phyloP scores from a whole-genome alignment of 75 land plant species.

The Sequoia sempervirens region DNA sequence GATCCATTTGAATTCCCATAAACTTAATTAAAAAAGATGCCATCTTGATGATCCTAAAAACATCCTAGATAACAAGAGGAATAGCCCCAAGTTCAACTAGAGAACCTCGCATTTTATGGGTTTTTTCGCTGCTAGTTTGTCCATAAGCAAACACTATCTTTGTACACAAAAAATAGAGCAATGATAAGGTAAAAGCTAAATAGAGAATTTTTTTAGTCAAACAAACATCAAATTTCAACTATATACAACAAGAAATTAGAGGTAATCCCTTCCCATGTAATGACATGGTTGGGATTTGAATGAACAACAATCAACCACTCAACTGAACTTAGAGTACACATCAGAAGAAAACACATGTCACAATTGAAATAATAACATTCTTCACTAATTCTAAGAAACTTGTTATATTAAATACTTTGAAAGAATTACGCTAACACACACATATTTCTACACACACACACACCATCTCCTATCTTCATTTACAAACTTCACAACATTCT shows the following conservation, averaged over 20 bases:
- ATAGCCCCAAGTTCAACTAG: constrained; percentile 77
- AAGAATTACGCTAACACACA: too few relatives aligned
- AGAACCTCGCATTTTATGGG: constrained; percentile 95
- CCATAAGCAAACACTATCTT: constrained; percentile 99
- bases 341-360: not conserved
- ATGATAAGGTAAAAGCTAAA: constrained; percentile 1
- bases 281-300: too few relatives aligned
- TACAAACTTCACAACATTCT: too few relatives aligned
- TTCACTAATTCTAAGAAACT: too few relatives aligned
- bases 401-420: too few relatives aligned
- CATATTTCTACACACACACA: too few relatives aligned
- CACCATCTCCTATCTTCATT: too few relatives aligned
- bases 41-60: constrained; percentile 66
- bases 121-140: constrained; percentile 98
- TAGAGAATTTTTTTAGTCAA: not conserved
- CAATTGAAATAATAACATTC: too few relatives aligned
- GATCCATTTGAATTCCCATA: not conserved
- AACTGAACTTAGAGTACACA: too few relatives aligned
- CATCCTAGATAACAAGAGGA: constrained; percentile 77
- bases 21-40: constrained; percentile 19
- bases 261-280: not conserved
- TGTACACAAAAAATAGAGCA: constrained; percentile 10
- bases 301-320: too few relatives aligned
- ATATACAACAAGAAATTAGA: not conserved
- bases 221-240: not conserved